phyloP scores from a whole-genome alignment of 306 rosid species.

The Begonia masoniana region DNA sequence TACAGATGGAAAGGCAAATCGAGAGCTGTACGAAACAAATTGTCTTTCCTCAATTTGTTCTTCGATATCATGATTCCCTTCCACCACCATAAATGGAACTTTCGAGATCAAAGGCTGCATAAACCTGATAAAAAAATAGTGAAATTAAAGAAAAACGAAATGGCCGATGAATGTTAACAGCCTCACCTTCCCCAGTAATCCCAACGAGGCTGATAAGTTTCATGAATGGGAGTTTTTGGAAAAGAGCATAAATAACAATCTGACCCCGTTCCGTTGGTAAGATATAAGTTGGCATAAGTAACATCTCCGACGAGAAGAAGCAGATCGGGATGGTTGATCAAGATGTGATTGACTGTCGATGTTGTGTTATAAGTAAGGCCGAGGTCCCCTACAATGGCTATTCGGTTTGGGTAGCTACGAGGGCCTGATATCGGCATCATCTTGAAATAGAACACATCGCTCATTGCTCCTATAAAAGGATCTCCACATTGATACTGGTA shows the following conservation, averaged over 20 bases:
- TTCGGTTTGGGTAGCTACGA: slow-evolving; percentile 62
- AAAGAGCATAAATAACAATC: slow-evolving; percentile 69
- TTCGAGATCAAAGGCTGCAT: slow-evolving; percentile 71
- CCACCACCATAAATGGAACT: slow-evolving; percentile 74
- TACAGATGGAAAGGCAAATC: slow-evolving; percentile 72
- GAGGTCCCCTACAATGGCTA: slow-evolving; percentile 78
- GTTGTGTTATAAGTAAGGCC: slow-evolving; percentile 85
- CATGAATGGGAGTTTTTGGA: slow-evolving; percentile 56
- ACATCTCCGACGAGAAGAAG: slow-evolving; percentile 66
- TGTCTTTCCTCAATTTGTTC: slow-evolving; percentile 47
- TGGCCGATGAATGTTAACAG: background rate
- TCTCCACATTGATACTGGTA: slow-evolving; percentile 88
- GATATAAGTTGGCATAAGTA: slow-evolving; percentile 57
- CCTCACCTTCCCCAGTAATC: slow-evolving; percentile 90
- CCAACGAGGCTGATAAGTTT: slow-evolving; percentile 98
- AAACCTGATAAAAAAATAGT: slow-evolving; percentile 25
- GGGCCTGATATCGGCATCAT: slow-evolving; percentile 81
- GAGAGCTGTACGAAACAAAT: slow-evolving; percentile 68
- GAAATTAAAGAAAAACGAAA: background rate
- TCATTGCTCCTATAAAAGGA: slow-evolving; percentile 50
- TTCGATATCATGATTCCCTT: slow-evolving; percentile 92
- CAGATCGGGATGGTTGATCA: slow-evolving; percentile 66
- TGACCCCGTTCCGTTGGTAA: slow-evolving; percentile 70
- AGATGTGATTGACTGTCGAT: slow-evolving; percentile 57
- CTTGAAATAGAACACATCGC: slow-evolving; percentile 50